Percentiles rank a stretch among this genome's conserved stretches.
Conservation (phyloP, 345 rosid genomes). For the Capsella bursapastoris region DNA sequence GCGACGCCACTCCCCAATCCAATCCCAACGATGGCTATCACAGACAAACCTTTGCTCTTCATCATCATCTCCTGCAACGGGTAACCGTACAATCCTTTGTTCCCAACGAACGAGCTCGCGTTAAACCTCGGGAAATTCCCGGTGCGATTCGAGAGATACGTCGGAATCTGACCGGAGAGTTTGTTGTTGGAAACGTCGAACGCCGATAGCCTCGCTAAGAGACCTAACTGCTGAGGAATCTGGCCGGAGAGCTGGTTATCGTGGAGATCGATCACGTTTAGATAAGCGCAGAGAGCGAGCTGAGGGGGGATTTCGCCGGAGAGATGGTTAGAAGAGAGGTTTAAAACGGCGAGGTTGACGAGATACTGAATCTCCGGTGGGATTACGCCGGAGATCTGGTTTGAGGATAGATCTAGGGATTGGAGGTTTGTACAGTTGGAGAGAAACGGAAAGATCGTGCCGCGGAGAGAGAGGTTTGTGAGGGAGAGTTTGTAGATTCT, state of each 20-base stretch:
- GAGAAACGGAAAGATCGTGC: constrained; percentile 77
- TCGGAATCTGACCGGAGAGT: constrained; percentile 82
- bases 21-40: constrained; percentile 90
- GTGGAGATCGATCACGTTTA: constrained; percentile 93
- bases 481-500: constrained; percentile 93
- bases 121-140: constrained; percentile 79
- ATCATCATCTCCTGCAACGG: constrained; percentile 69
- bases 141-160: constrained; percentile 67
- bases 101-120: constrained; percentile 75
- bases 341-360: constrained; percentile 90
- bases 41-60: constrained; percentile 67
- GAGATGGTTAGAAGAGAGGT: constrained; percentile 81
- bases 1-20: constrained; percentile 93
- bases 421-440: constrained; percentile 94
- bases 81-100: constrained; percentile 84
- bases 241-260: constrained; percentile 75
- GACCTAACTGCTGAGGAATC: constrained; percentile 82
- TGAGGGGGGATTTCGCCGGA: constrained; percentile 77
- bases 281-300: constrained; percentile 86
- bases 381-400: constrained; percentile 71
- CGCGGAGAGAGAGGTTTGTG: constrained; percentile 74
- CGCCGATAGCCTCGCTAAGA: constrained; percentile 67
- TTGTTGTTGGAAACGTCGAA: constrained; percentile 85
- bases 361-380: constrained; percentile 80
- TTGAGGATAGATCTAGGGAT: constrained; percentile 87